These are phyloP conservation scores for Aspergillus fischeri DNA, from an alignment of 2,329 filamentous ascomycete species.

Conservation along the genomic window DNA sequence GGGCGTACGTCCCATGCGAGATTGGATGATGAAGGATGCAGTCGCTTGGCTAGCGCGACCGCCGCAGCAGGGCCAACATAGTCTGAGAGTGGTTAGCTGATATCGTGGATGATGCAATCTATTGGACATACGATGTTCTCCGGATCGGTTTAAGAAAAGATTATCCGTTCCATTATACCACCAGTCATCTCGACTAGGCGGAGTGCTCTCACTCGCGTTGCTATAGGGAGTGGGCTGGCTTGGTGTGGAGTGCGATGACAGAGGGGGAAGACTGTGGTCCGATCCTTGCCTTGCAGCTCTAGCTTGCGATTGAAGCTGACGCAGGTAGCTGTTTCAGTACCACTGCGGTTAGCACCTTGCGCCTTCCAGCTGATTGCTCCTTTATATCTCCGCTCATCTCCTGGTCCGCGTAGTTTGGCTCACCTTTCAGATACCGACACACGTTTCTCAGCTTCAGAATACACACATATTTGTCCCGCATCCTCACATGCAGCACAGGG, in stretches of 20 bases:
- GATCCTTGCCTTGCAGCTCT: constrained; percentile 16
- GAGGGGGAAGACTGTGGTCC: not conserved
- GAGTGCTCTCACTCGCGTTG: constrained; percentile 16
- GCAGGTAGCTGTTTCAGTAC: constrained; percentile 22
- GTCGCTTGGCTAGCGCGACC: constrained; percentile 33
- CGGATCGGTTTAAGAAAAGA: constrained; percentile 31
- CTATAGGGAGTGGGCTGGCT: constrained; percentile 13
- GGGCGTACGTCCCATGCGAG: constrained; percentile 35
- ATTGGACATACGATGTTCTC: constrained; percentile 29
- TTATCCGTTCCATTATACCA: constrained; percentile 38
- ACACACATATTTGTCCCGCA: constrained; percentile 29
- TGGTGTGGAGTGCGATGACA: constrained; percentile 8
- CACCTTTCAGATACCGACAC: constrained; percentile 35
- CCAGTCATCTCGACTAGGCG: constrained; percentile 35
- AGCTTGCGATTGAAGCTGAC: constrained; percentile 32
- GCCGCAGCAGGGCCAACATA: constrained; percentile 33
- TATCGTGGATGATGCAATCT: too few species aligned
- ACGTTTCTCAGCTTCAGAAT: constrained; percentile 35
- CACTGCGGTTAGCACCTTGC: constrained; percentile 1
- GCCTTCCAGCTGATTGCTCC: not conserved
- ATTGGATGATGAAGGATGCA: constrained; percentile 31
- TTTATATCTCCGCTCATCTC: not conserved
- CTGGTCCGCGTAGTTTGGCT: not conserved
- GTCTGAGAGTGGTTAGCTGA: constrained; percentile 12
- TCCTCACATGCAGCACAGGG: constrained; percentile 34